Percentiles rank a stretch among this genome's conserved stretches.
Conservation (phyloP, 306 rosid genomes). For the peach (Prunus persica) region Prunus_persica_NCBIv2 NC_034014.1:17008001-17008500, state of each 20-base stretch:
- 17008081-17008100: neutral
- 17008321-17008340: too few species aligned
- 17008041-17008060: neutral
- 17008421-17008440: neutral
- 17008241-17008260: neutral
- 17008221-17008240: too few species aligned
- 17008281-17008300: neutral
- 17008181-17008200: too few species aligned
- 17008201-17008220: neutral
- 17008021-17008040: neutral
- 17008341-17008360: neutral
- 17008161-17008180: neutral
- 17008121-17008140: neutral
- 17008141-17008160: neutral
- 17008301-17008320: neutral
- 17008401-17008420: neutral
- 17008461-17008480: slow-evolving; percentile 73
- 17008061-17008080: neutral
- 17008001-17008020: neutral
- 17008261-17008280: neutral
- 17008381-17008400: neutral
- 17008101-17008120: neutral
- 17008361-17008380: neutral
- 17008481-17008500: slow-evolving; percentile 93
- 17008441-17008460: slow-evolving; percentile 82